Percentiles rank a stretch among this genome's conserved stretches.
Conservation (phyloP, 768 basidiomycete species). For the Holtermanniella nyarrowii region DNA sequence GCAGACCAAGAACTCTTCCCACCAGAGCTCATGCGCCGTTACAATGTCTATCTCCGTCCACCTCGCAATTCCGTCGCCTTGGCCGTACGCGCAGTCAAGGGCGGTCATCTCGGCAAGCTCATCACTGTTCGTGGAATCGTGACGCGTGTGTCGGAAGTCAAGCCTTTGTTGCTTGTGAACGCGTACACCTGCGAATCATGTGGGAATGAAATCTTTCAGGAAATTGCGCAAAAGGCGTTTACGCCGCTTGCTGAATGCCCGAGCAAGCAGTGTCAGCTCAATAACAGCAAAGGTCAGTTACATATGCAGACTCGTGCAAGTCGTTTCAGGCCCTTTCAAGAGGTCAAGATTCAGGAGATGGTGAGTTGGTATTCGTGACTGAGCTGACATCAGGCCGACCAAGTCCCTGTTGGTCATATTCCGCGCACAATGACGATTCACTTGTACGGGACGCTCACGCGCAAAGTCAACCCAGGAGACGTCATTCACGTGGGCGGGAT, state of each 20-base stretch:
- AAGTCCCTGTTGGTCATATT: slow-evolving; percentile 98
- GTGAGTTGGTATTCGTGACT: slow-evolving; percentile 42
- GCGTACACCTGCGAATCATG: slow-evolving; percentile 98
- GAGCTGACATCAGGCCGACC: slow-evolving; percentile 61
- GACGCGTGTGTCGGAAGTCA: slow-evolving; percentile 96
- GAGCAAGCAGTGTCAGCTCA: slow-evolving; percentile 69
- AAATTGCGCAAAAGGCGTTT: slow-evolving; percentile 85
- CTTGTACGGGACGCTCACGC: slow-evolving; percentile 76
- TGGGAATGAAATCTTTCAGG: slow-evolving; percentile 96
- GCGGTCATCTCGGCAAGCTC: slow-evolving; percentile 72
- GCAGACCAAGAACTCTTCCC: slow-evolving; percentile 70
- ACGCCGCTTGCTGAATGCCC: slow-evolving; percentile 83
- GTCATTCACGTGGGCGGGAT: slow-evolving; percentile 91
- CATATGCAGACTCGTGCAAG: slow-evolving; percentile 98
- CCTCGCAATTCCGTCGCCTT: slow-evolving; percentile 47
- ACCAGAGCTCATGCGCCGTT: slow-evolving; percentile 80
- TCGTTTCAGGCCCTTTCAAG: slow-evolving; percentile 95
- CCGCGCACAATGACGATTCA: slow-evolving; percentile 98
- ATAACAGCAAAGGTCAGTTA: slow-evolving; percentile 74
- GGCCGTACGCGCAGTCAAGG: slow-evolving; percentile 85
- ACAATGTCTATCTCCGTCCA: slow-evolving; percentile 90
- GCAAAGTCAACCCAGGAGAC: slow-evolving; percentile 88
- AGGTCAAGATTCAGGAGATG: slow-evolving; percentile 98
- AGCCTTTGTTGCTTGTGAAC: slow-evolving; percentile 90
- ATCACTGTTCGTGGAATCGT: slow-evolving; percentile 97